Conservation (phyloP, 2,329 filamentous ascomycete species). For the Onygenales sp. region DNA sequence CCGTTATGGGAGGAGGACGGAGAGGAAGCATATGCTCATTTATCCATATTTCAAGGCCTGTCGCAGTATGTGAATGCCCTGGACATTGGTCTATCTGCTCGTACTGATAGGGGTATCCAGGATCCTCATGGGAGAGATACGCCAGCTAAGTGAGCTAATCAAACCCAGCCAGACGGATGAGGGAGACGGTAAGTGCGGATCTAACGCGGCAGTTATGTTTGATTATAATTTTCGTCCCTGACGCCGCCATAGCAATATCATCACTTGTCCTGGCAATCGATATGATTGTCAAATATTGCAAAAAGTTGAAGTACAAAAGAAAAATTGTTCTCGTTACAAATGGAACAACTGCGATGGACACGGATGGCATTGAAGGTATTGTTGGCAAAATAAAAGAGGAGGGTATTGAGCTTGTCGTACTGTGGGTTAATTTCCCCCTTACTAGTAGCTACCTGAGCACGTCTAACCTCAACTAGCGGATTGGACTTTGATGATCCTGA, state of each 20-base stretch:
- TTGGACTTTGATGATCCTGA: conserved; percentile 90
- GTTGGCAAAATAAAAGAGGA: conserved; percentile 63
- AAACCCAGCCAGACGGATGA: conserved; percentile 56
- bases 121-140: conserved; percentile 59
- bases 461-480: conserved; percentile 47
- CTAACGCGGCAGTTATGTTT: not conserved
- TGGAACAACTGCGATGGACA: conserved; percentile 62
- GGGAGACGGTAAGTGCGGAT: conserved; percentile 56
- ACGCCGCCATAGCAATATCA: conserved; percentile 51
- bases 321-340: conserved; percentile 81
- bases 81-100: conserved; percentile 15
- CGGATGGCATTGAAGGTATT: conserved; percentile 61
- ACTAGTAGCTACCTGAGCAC: not conserved
- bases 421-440: conserved; percentile 47
- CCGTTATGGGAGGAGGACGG: conserved; percentile 42
- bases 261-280: conserved; percentile 77
- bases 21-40: conserved; percentile 68
- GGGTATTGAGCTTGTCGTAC: conserved; percentile 65
- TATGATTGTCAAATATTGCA: conserved; percentile 73
- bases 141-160: conserved; percentile 53
- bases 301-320: conserved; percentile 70
- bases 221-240: conserved; percentile 7
- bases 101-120: conserved; percentile 35
- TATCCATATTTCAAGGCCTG: conserved; percentile 58
- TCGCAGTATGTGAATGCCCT: conserved; percentile 47